Evolutionary conservation across 2,329 filamentous ascomycete genomes (phyloP).

Genomic region (Blastomyces emzantsi): DNA sequence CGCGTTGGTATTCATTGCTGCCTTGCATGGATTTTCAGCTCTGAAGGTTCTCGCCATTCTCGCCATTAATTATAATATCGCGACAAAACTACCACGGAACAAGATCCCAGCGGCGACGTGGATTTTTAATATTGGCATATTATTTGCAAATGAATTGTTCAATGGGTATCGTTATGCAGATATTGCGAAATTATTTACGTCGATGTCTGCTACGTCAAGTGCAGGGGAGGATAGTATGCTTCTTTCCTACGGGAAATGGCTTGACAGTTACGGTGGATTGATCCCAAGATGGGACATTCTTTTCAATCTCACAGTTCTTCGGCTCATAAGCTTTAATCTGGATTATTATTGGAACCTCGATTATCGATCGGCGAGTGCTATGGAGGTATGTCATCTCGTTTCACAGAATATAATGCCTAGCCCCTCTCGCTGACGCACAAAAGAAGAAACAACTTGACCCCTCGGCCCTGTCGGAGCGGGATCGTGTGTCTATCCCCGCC

Average conservation of each 20-base stretch:
- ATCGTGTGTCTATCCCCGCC: constrained; percentile 71
- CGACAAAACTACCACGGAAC: constrained; percentile 58
- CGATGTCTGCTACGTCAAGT: constrained; percentile 23
- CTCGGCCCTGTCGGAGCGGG: constrained; percentile 73
- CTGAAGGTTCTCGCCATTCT: constrained; percentile 76
- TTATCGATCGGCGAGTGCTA: constrained; percentile 51
- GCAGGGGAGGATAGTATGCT: constrained; percentile 39
- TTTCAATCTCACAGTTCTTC: constrained; percentile 90
- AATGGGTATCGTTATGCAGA: constrained; percentile 64
- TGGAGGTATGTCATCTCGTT: constrained; percentile 60
- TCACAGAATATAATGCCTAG: background rate
- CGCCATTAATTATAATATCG: constrained; percentile 71
- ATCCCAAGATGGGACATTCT: constrained; percentile 90
- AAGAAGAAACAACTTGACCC: constrained; percentile 99
- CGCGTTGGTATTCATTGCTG: constrained; percentile 66
- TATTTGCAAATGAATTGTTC: constrained; percentile 85
- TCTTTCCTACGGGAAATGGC: constrained; percentile 55
- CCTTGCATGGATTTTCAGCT: constrained; percentile 75
- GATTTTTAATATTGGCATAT: constrained; percentile 73
- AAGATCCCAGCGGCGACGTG: constrained; percentile 72
- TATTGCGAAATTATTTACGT: constrained; percentile 48
- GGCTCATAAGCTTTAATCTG: constrained; percentile 92
- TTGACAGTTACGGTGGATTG: constrained; percentile 76
- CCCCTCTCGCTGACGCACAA: constrained; percentile 23
- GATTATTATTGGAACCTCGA: constrained; percentile 91